Conservation (phyloP, 345 rosid species). For the Syzygium aqueum region DNA sequence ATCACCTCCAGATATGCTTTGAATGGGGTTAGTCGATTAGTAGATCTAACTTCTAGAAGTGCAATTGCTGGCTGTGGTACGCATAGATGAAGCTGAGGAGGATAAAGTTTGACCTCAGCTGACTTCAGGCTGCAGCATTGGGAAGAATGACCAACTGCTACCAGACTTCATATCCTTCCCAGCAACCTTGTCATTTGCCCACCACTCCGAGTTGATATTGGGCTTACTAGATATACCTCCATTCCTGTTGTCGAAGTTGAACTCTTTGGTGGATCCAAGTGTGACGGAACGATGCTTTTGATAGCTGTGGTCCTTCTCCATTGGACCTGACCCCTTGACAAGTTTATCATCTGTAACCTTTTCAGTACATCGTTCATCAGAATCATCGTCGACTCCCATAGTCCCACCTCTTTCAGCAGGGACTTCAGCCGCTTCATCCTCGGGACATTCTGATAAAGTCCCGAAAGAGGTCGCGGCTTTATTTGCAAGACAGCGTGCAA, state of each 20-base stretch:
- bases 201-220: slow-evolving; percentile 55
- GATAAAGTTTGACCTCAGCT: slow-evolving; percentile 27
- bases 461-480: slow-evolving; percentile 29
- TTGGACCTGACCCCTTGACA: slow-evolving; percentile 29
- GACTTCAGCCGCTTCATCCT: slow-evolving; percentile 11
- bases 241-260: slow-evolving; percentile 72
- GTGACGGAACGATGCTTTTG: slow-evolving; percentile 70
- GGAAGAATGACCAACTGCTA: slow-evolving; percentile 83
- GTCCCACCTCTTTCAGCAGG: slow-evolving; percentile 8
- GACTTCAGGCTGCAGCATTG: slow-evolving; percentile 70
- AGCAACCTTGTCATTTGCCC: slow-evolving; percentile 77
- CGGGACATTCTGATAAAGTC: slow-evolving; percentile 20
- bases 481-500: slow-evolving; percentile 79
- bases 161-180: slow-evolving; percentile 43
- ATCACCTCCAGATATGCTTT: not conserved
- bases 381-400: slow-evolving; percentile 1
- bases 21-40: not conserved
- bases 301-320: slow-evolving; percentile 29
- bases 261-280: slow-evolving; percentile 83
- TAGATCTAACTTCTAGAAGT: not conserved
- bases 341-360: slow-evolving; percentile 18
- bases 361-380: slow-evolving; percentile 5
- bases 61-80: not conserved
- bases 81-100: not conserved
- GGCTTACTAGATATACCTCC: slow-evolving; percentile 52